Evolutionary conservation across 2,329 filamentous ascomycete genomes (phyloP).

Genomic region (Sporothrix pallida): DNA sequence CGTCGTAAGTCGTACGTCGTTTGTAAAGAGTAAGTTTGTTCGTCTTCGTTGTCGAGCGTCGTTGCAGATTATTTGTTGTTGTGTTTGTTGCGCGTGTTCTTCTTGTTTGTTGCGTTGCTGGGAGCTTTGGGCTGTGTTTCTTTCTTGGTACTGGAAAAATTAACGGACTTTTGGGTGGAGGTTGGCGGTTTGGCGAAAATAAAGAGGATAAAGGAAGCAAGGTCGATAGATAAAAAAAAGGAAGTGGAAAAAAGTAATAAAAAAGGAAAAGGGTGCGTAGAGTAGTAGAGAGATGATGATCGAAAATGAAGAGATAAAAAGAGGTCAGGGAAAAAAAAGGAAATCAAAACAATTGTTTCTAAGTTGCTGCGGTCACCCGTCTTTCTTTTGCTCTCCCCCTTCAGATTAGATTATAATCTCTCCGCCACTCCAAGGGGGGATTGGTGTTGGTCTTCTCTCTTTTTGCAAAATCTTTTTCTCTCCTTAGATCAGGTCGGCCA

Average conservation of each 20-base stretch:
- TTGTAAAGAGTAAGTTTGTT: conserved; percentile 1
- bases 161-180: conserved; percentile 26
- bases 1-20: conserved; percentile 28
- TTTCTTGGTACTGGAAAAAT: conserved; percentile 28
- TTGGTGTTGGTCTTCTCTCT: neutral
- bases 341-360: conserved; percentile 26
- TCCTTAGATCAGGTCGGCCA: conserved; percentile 74
- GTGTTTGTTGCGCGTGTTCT: conserved; percentile 9
- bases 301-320: neutral
- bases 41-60: conserved; percentile 29
- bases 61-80: conserved; percentile 19
- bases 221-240: too few relatives aligned
- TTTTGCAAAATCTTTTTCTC: conserved; percentile 10
- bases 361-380: conserved; percentile 4
- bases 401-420: neutral
- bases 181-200: conserved; percentile 6
- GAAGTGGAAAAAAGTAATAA: neutral
- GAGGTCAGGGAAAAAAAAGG: conserved; percentile 6
- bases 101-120: conserved; percentile 19
- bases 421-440: neutral
- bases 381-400: neutral
- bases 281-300: conserved; percentile 8
- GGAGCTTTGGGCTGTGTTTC: conserved; percentile 1
- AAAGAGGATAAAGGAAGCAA: neutral
- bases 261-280: neutral